Percentiles rank a stretch among this genome's conserved stretches.
phyloP scores from a whole-genome alignment of 345 rosid genomes.

The Trapa bicornis region DNA sequence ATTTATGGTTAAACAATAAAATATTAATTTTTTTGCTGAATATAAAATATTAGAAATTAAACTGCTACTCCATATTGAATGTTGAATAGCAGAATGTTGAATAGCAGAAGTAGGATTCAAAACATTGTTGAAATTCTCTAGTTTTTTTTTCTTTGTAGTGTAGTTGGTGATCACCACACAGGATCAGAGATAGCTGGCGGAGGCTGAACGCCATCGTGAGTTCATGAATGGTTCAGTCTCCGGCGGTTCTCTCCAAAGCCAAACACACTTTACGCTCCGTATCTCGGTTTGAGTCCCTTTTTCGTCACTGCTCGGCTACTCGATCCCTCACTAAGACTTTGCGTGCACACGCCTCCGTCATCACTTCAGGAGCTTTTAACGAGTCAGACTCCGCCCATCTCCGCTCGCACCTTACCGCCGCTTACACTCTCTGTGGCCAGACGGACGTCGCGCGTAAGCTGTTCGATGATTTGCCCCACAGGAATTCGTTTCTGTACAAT shows the following conservation, averaged over 20 bases:
- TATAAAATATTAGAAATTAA: no score
- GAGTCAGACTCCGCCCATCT: background rate
- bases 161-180: no score
- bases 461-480: constrained; percentile 43
- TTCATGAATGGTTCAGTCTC: constrained; percentile 14
- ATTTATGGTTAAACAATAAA: no score
- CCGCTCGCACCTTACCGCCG: constrained; percentile 14
- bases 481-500: constrained; percentile 36
- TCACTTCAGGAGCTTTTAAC: constrained; percentile 7
- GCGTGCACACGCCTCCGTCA: constrained; percentile 11
- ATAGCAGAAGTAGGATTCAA: no score
- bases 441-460: constrained; percentile 25
- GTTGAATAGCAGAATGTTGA: no score
- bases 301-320: background rate
- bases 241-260: constrained; percentile 11
- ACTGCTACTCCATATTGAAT: no score
- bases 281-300: constrained; percentile 8
- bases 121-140: no score
- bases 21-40: no score
- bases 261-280: constrained; percentile 1
- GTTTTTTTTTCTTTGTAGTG: no score
- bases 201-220: background rate
- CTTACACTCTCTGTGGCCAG: constrained; percentile 10
- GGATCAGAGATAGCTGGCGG: background rate
- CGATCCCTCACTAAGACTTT: constrained; percentile 4